Evolutionary conservation across 139 green algal species (phyloP).

Genomic region (Nannochloris sp.): DNA sequence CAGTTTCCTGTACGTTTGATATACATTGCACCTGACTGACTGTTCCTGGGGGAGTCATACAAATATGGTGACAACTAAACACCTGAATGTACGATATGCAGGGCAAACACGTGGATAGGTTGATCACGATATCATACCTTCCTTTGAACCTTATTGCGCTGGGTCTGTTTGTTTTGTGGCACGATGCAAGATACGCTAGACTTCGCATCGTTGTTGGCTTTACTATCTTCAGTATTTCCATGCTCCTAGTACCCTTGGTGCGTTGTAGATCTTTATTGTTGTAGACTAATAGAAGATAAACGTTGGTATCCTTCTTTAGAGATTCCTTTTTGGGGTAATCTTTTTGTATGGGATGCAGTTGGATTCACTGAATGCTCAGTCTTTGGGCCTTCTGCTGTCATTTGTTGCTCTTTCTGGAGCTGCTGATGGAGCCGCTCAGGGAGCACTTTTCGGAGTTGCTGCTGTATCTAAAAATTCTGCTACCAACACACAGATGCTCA

Average conservation of each 20-base stretch:
- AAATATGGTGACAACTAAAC: too few relatives aligned
- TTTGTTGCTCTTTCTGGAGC: slow-evolving; percentile 42
- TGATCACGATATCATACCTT: slow-evolving; percentile 64
- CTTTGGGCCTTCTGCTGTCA: slow-evolving; percentile 31
- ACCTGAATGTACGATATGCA: slow-evolving; percentile 8
- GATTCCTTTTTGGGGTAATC: neutral
- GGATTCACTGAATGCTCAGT: neutral
- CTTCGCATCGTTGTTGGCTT: slow-evolving; percentile 42
- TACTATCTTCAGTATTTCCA: slow-evolving; percentile 27
- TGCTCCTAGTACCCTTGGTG: neutral
- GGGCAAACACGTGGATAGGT: slow-evolving; percentile 56
- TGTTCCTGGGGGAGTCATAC: neutral
- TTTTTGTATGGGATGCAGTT: neutral
- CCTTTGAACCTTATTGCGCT: slow-evolving; percentile 45
- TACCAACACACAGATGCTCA: slow-evolving; percentile 62
- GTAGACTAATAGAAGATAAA: neutral
- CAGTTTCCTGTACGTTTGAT: slow-evolving; percentile 10
- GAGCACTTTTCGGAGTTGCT: slow-evolving; percentile 60
- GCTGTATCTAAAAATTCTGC: slow-evolving; percentile 30
- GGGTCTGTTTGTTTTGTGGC: slow-evolving; percentile 18
- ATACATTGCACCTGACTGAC: neutral
- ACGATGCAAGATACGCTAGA: slow-evolving; percentile 4
- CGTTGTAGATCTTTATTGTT: neutral
- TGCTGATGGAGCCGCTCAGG: slow-evolving; percentile 57
- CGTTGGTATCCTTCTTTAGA: neutral